Evolutionary conservation across 176 grass and related monocot genomes (phyloP), one percentile per base, ranked within the genome.

Genomic region (Musa troglodytarum): DNA sequence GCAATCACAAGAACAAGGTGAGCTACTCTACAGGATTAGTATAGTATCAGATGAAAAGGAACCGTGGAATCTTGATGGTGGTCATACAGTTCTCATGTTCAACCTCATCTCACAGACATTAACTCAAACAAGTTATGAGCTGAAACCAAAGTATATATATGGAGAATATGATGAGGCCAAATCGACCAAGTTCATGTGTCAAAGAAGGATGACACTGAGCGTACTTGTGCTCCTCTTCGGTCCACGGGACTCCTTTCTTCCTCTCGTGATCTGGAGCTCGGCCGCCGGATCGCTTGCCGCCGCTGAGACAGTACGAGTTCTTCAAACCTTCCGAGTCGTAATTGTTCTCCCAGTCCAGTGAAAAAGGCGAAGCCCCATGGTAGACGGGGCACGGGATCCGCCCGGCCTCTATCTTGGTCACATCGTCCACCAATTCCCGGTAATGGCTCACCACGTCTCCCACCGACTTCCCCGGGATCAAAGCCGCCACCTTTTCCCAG

Each of bases 161-260:
- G 22, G 50, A 53, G 26, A 59, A 85, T 17, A 49, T 13, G 64
- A 28, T 14, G 28, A 50, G 34, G 16, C 26, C 1, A 58, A 19
- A 16, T 17, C 14, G 10, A 50, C 26, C 26, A 28, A 28, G 26
- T 28, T 28, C 26, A 28, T 28, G 26, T 28, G 26, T 28, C 26
- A 28, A 28, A 28, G 26, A 28, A 28, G 26, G 26, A 28, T 28
- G 26, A 28, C 26, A 28, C 26, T 28, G 26, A 28, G 74, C 86
- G 86, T 71, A 96, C 92, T 72, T 89, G 81, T 96, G 92, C 83
- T 96, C 92, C 65, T 90, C 89, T 82, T 96, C 87, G n/a, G 92
- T 92, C 92, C 92, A 96, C 67, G 92, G 92, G 75, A 96, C 82
- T 69, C 92, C 92, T 83, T 96, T 96, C 89, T 92, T 92, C 75